Evolutionary conservation across 768 basidiomycete genomes (phyloP), one percentile per base, ranked within the genome.

Genomic region (Trametes elegans): DNA sequence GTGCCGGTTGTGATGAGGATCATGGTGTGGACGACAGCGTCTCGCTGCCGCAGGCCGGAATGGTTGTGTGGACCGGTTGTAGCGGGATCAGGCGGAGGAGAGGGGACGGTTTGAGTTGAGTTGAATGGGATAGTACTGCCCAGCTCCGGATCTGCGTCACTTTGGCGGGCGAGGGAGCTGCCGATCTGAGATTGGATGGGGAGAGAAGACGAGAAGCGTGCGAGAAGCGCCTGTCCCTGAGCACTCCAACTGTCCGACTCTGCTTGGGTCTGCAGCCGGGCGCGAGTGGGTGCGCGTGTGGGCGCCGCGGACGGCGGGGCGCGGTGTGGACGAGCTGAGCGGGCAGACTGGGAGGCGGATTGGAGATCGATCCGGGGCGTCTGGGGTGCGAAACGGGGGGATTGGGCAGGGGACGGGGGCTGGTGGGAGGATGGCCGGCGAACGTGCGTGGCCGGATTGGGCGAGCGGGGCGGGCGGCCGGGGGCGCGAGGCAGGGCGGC

Each of bases 361-460:
- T n/a, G n/a, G n/a, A n/a, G n/a, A n/a, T n/a, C n/a, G n/a, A n/a
- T n/a, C n/a, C n/a, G n/a, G n/a, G n/a, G n/a, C 18, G 5, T 29
- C 6, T 9, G 23, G 41, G 16, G 35, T 13, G 40, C 47, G 39
- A 34, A 42, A 38, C 39, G 61, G 19, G 32, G 39, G 36, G 32
- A n/a, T 23, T 56, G 41, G 49, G 43, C 34, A 53, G 60, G 44
- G 54, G 39, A 19, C 38, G 44, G 44, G 45, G 61, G 57, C 44
- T 48, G 46, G 54, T 58, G 67, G 60, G 56, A 46, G 46, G 47
- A 11, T 39, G 64, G 71, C 76, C 76, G 77, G 79, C 63, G 73
- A 80, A 81, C 80, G 80, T 81, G 78, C 79, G 80, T 76, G 72
- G 61, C 53, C 48, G 29, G 35, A 62, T 65, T 69, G 63, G 64